These are phyloP conservation scores for Epichloe glyceriae DNA, from an alignment of 2,329 filamentous ascomycete genomes.

Conservation along the genomic window DNA sequence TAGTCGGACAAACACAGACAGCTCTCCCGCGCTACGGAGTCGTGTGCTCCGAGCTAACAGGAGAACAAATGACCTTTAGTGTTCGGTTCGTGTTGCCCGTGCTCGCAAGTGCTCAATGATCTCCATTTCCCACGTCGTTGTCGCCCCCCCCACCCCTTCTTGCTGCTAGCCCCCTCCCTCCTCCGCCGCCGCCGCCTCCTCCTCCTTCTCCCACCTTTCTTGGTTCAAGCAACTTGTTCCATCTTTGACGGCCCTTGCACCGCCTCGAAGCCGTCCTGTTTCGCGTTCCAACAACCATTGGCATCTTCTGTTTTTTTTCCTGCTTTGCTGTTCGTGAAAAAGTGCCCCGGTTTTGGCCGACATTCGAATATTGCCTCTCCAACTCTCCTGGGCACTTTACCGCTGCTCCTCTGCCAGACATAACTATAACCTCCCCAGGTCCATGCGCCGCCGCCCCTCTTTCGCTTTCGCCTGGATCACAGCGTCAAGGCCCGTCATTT, in stretches of 20 bases:
- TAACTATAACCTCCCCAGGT: background rate
- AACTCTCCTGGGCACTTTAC: background rate
- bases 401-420: slow-evolving; percentile 4
- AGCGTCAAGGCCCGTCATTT: background rate
- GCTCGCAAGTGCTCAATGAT: background rate
- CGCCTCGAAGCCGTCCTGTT: background rate
- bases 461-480: slow-evolving; percentile 2
- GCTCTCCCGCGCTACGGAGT: too few relatives aligned
- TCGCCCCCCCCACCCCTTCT: background rate
- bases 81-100: background rate
- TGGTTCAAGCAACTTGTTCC: background rate
- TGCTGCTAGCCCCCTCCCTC: background rate
- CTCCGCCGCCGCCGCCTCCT: background rate
- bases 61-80: too few relatives aligned
- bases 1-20: too few relatives aligned
- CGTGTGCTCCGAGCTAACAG: too few relatives aligned
- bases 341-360: background rate
- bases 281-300: background rate
- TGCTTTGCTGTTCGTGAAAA: background rate
- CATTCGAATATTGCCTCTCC: background rate
- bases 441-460: slow-evolving; percentile 5
- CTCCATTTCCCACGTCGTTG: background rate
- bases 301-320: background rate
- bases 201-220: background rate
- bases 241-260: background rate